These are phyloP conservation scores for Fusarium incarnatum DNA, from an alignment of 2,329 filamentous ascomycete species.

Conservation along the genomic window DNA sequence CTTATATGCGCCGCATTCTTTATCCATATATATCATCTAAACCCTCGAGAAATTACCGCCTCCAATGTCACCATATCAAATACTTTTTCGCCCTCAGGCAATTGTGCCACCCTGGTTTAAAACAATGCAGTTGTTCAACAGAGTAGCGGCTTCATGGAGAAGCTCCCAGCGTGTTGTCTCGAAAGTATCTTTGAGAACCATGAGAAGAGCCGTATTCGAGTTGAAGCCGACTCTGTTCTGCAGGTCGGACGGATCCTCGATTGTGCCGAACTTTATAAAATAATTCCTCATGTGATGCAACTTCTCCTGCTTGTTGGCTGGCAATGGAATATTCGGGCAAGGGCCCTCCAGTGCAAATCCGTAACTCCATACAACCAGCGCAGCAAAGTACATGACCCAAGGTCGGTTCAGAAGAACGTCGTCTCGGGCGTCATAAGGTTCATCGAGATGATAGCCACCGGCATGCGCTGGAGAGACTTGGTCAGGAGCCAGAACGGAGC, in stretches of 20 bases:
- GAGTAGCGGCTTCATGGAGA: slow-evolving; percentile 83
- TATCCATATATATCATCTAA: slow-evolving; percentile 10
- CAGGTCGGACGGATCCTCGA: slow-evolving; percentile 81
- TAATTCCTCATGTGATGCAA: slow-evolving; percentile 83
- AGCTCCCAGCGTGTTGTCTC: slow-evolving; percentile 88
- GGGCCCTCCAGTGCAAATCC: slow-evolving; percentile 90
- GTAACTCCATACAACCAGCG: slow-evolving; percentile 94
- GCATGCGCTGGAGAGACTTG: slow-evolving; percentile 52
- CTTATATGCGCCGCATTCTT: slow-evolving; percentile 18
- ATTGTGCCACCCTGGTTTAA: slow-evolving; percentile 50
- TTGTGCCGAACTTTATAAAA: slow-evolving; percentile 76
- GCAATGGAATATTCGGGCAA: slow-evolving; percentile 63
- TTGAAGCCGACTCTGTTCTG: slow-evolving; percentile 81
- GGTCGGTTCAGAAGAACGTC: slow-evolving; percentile 91
- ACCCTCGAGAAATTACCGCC: neutral
- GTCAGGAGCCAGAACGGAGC: slow-evolving; percentile 79
- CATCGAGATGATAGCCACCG: slow-evolving; percentile 56
- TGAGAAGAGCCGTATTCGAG: slow-evolving; percentile 81
- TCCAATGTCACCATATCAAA: neutral
- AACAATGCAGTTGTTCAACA: slow-evolving; percentile 84
- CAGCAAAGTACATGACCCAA: slow-evolving; percentile 95
- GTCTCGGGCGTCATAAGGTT: slow-evolving; percentile 82
- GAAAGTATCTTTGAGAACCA: slow-evolving; percentile 86
- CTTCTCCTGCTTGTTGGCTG: slow-evolving; percentile 72
- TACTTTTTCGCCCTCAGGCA: slow-evolving; percentile 11